phyloP scores from a whole-genome alignment of 2,329 filamentous ascomycete genomes.

The Hortaea werneckii region DNA sequence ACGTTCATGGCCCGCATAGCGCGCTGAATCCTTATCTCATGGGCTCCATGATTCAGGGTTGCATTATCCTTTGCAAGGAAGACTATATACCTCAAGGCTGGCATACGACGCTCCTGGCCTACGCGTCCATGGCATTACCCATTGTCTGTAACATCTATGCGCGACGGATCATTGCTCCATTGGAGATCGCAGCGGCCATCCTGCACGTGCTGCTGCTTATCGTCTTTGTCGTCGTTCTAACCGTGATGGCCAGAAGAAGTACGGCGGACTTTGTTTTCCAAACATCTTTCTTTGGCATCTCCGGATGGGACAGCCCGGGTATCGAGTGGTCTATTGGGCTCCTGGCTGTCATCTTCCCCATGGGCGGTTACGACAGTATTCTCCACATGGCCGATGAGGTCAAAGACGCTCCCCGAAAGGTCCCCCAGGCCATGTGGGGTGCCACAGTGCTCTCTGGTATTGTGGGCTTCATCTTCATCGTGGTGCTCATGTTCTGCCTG shows the following conservation, averaged over 20 bases:
- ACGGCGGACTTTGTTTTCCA: conserved; percentile 25
- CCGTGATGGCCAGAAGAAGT: conserved; percentile 23
- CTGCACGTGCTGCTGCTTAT: conserved; percentile 28
- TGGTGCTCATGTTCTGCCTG: conserved; percentile 33
- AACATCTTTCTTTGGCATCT: conserved; percentile 15
- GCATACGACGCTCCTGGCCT: conserved; percentile 30
- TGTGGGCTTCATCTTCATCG: conserved; percentile 33
- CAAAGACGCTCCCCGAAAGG: conserved; percentile 29
- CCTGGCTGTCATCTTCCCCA: conserved; percentile 25
- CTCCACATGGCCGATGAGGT: conserved; percentile 38
- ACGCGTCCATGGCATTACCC: conserved; percentile 22
- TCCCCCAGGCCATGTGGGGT: conserved; percentile 38
- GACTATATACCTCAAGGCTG: conserved; percentile 28
- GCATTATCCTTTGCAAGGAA: conserved; percentile 27
- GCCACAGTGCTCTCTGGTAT: conserved; percentile 34
- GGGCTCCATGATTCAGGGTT: conserved; percentile 26
- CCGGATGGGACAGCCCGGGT: conserved; percentile 26
- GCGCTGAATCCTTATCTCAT: conserved; percentile 25
- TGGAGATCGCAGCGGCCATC: conserved; percentile 30
- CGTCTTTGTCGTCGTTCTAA: conserved; percentile 23
- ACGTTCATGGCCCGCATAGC: too few species aligned
- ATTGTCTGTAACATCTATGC: conserved; percentile 26
- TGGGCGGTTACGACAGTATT: conserved; percentile 37
- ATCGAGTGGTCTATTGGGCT: conserved; percentile 31
- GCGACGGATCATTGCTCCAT: conserved; percentile 26